These are phyloP conservation scores for Xanthoceras sorbifolium DNA, from an alignment of 345 rosid genomes.

Conservation along the genomic window DNA sequence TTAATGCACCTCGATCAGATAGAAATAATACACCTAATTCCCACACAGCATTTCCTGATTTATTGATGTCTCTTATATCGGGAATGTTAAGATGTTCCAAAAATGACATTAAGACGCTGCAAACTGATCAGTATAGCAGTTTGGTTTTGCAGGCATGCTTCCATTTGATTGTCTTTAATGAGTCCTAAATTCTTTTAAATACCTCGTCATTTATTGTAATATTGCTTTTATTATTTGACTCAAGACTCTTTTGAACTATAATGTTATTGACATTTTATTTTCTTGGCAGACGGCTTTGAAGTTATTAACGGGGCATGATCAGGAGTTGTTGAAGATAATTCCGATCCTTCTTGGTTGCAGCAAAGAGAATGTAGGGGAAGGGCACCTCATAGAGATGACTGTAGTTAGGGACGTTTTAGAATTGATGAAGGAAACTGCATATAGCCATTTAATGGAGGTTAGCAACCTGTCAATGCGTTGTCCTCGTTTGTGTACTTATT, in stretches of 20 bases:
- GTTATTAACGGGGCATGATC: conserved; percentile 61
- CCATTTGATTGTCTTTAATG: neutral
- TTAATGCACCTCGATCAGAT: conserved; percentile 42
- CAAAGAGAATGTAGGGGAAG: conserved; percentile 42
- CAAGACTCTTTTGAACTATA: neutral
- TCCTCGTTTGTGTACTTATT: neutral
- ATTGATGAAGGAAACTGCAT: conserved; percentile 76
- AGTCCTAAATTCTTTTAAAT: neutral
- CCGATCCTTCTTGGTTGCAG: conserved; percentile 64
- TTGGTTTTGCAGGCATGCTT: conserved; percentile 84
- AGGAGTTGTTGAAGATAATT: conserved; percentile 64
- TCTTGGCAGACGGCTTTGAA: conserved; percentile 73
- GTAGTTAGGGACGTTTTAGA: conserved; percentile 43
- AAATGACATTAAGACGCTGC: conserved; percentile 53
- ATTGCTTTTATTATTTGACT: neutral
- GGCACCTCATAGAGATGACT: conserved; percentile 40
- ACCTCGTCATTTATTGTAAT: neutral
- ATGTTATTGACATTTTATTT: conserved; percentile 18
- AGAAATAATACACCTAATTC: conserved; percentile 32
- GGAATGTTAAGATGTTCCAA: conserved; percentile 58
- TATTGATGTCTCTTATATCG: conserved; percentile 57
- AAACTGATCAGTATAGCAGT: conserved; percentile 75
- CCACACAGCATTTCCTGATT: conserved; percentile 67
- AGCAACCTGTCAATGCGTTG: conserved; percentile 19
- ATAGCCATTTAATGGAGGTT: conserved; percentile 92